Evolutionary conservation across 2,329 filamentous ascomycete genomes (phyloP), one percentile per base, ranked within the genome.

Genomic region (Madurella mycetomatis): DNA sequence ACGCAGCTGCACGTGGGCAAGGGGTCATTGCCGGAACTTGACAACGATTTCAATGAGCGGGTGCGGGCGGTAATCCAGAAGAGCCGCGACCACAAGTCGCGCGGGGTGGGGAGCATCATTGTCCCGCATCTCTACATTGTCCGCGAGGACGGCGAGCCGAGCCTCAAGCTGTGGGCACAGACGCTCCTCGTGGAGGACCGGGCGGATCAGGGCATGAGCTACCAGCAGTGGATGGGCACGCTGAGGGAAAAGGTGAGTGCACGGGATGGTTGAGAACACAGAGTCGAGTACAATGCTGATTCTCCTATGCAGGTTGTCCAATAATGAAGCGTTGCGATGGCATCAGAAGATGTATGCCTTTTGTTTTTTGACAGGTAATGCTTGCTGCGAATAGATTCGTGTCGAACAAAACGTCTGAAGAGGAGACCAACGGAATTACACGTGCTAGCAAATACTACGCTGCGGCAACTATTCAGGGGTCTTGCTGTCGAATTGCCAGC

Each of bases 21-120:
- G 80, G 86, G 86, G 19, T 83, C 85, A 4, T 72, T 99, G 60
- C 91, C 92, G 0, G 86, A 95, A 63, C 75, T 97, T 40, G 94
- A 97, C 64, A 92, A 90, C 63, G 94, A 99, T 70, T 96, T 97
- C 79, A 97, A 91, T 72, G 92, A 97, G 76, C 84, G 92, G 25
- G 87, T 99, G 37, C 84, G 94, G 48, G 88, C 88, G 7, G 91
- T 99, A 9, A 76, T 96, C 53, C 86, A 92, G 65, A 99, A 99
- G 84, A 95, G 90, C 70, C 81, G 87, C 53, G 92, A 97, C 67
- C 87, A 95, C 74, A 82, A 85, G 68, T 82, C 88, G 31, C 88
- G 91, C 67, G 91, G 92, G 2, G 92, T 94, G 15, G 94, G 94
- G 59, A 95, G 90, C 71, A 95, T 97, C 61, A 83, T 86, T n/a